Percentiles rank a stretch among this genome's conserved stretches.
Conservation (phyloP, 2,329 filamentous ascomycete genomes). For the Nothophaeocryptopus gaeumannii region DNA sequence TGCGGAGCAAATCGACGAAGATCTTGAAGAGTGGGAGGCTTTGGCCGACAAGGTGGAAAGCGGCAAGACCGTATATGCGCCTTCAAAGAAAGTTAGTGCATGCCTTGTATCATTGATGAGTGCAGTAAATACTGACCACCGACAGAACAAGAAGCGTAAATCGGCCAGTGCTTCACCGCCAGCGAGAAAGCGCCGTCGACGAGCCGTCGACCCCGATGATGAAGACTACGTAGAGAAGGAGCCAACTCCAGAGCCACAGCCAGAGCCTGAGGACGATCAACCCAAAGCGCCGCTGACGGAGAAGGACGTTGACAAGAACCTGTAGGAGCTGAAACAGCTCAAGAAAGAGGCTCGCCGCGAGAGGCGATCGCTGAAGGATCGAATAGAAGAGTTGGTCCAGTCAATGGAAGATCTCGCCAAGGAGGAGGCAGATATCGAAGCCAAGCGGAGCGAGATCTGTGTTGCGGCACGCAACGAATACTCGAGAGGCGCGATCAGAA, state of each 20-base stretch:
- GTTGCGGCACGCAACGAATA: conserved; percentile 58
- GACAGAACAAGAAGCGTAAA: conserved; percentile 35
- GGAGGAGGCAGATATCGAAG: conserved; percentile 34
- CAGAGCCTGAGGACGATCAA: conserved; percentile 21
- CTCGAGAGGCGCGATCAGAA: conserved; percentile 53
- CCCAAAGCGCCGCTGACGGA: conserved; percentile 40
- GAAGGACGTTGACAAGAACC: conserved; percentile 42
- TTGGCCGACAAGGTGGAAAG: conserved; percentile 38
- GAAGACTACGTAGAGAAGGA: conserved; percentile 22
- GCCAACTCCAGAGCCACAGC: not conserved
- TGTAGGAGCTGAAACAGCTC: conserved; percentile 43
- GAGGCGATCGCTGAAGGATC: conserved; percentile 27
- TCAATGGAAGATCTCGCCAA: conserved; percentile 32
- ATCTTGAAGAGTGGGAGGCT: conserved; percentile 47
- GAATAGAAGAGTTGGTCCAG: conserved; percentile 34
- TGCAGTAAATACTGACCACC: too few species aligned
- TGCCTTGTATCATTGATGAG: too few species aligned
- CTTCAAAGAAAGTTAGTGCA: conserved; percentile 19
- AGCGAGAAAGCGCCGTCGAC: conserved; percentile 16
- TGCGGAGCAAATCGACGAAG: conserved; percentile 40
- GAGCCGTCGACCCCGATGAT: conserved; percentile 27
- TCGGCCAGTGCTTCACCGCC: conserved; percentile 4
- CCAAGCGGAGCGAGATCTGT: conserved; percentile 42
- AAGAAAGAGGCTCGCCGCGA: conserved; percentile 40
- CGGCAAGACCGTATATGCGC: conserved; percentile 45